phyloP scores from a whole-genome alignment of 306 rosid genomes.

The Sphenostylis stenocarpa region DNA sequence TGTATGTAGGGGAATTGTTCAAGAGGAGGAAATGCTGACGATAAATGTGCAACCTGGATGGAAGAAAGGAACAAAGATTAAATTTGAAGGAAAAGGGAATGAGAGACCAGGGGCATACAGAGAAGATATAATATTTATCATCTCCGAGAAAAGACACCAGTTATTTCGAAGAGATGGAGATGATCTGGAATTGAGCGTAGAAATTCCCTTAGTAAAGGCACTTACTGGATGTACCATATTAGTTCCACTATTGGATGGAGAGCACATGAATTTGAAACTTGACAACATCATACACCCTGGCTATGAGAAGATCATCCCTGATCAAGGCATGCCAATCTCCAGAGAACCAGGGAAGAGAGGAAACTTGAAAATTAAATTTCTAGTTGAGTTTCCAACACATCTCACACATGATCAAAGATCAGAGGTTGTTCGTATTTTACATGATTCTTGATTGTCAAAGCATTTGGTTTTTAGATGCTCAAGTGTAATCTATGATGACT shows the following conservation, averaged over 20 bases:
- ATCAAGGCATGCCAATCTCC: slow-evolving; percentile 72
- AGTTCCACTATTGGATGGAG: slow-evolving; percentile 72
- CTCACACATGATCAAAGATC: slow-evolving; percentile 59
- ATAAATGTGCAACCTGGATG: slow-evolving; percentile 87
- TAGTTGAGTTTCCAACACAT: slow-evolving; percentile 62
- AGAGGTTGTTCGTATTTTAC: slow-evolving; percentile 54
- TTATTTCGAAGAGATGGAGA: slow-evolving; percentile 73
- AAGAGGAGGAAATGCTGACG: slow-evolving; percentile 64
- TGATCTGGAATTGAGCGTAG: slow-evolving; percentile 60
- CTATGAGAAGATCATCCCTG: slow-evolving; percentile 48
- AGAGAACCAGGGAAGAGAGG: slow-evolving; percentile 59
- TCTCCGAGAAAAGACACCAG: slow-evolving; percentile 62
- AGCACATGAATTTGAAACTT: slow-evolving; percentile 43
- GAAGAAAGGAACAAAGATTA: slow-evolving; percentile 81
- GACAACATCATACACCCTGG: slow-evolving; percentile 64
- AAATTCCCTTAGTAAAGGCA: slow-evolving; percentile 67
- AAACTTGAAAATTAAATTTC: slow-evolving; percentile 55
- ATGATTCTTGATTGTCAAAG: slow-evolving; percentile 30
- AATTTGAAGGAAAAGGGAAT: slow-evolving; percentile 76
- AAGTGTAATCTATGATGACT: not conserved
- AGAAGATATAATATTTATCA: slow-evolving; percentile 56
- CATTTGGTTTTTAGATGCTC: not conserved
- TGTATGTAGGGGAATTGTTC: slow-evolving; percentile 44
- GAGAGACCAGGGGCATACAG: slow-evolving; percentile 45
- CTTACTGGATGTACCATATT: slow-evolving; percentile 63